phyloP scores from a whole-genome alignment of 2,329 filamentous ascomycete genomes.

The Byssochlamys sp. region DNA sequence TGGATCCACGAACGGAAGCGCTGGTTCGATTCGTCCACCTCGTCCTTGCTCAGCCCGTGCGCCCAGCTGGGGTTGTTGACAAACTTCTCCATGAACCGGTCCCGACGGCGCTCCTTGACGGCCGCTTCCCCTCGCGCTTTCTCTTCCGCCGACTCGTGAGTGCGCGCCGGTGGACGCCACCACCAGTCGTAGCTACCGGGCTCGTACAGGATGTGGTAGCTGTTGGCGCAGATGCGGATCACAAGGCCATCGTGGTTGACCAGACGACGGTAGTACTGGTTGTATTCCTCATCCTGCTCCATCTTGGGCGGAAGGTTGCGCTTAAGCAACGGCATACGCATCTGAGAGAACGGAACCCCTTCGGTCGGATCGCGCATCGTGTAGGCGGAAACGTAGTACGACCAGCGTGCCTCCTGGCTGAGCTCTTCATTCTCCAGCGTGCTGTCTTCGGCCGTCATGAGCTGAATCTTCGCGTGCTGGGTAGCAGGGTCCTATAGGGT shows the following conservation, averaged over 20 bases:
- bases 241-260: constrained; percentile 59
- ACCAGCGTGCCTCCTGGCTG: constrained; percentile 60
- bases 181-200: constrained; percentile 62
- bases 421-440: constrained; percentile 66
- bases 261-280: constrained; percentile 45
- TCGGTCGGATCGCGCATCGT: constrained; percentile 82
- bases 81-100: constrained; percentile 44
- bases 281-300: constrained; percentile 51
- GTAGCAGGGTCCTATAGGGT: constrained; percentile 51
- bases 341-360: constrained; percentile 55
- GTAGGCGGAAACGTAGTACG: constrained; percentile 90
- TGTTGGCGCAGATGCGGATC: constrained; percentile 66
- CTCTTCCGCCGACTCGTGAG: constrained; percentile 23
- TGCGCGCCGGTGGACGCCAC: constrained; percentile 38
- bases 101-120: constrained; percentile 34
- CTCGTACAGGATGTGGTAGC: constrained; percentile 69
- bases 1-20: constrained; percentile 41
- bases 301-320: constrained; percentile 59
- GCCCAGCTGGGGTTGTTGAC: constrained; percentile 45
- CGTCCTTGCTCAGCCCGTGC: constrained; percentile 39
- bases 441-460: constrained; percentile 77
- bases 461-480: constrained; percentile 62
- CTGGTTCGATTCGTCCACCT: constrained; percentile 40
- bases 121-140: constrained; percentile 25
- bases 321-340: constrained; percentile 60